Percentiles rank a stretch among this genome's conserved stretches.
phyloP scores from a whole-genome alignment of 169 alveolate genomes.

The Eimeria sp. region DNA sequence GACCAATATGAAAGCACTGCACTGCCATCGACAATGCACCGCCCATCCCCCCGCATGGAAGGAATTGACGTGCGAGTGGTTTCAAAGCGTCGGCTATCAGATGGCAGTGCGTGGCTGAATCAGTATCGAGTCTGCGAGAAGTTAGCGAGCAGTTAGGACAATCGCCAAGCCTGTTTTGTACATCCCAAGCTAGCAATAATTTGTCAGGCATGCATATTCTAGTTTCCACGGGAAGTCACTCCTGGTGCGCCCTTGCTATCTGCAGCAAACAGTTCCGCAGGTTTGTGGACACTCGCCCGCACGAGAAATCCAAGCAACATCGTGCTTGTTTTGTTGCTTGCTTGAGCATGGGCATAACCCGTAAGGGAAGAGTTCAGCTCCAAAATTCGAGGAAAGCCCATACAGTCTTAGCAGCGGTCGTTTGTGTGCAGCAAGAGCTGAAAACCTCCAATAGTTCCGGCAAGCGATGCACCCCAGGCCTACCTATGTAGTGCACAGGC shows the following conservation, averaged over 20 bases:
- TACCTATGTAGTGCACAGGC: not conserved
- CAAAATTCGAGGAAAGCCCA: no score
- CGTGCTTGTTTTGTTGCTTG: not conserved
- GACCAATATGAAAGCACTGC: conserved; percentile 21
- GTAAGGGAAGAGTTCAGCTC: no score
- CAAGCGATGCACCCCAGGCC: no score
- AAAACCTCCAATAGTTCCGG: no score
- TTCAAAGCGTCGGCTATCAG: conserved; percentile 72
- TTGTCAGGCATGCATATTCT: not conserved
- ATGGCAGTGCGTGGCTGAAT: conserved; percentile 69
- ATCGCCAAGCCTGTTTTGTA: not conserved
- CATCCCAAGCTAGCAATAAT: not conserved
- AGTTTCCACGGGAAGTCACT: not conserved
- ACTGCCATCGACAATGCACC: conserved; percentile 33
- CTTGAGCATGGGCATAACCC: no score
- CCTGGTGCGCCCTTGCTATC: not conserved
- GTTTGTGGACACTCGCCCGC: not conserved
- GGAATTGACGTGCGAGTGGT: conserved; percentile 61
- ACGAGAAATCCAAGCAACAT: not conserved
- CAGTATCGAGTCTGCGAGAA: conserved; percentile 69
- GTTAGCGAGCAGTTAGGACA: conserved; percentile 54
- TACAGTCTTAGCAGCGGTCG: no score
- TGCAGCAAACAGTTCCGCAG: not conserved
- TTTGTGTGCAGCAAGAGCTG: no score
- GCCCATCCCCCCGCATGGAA: conserved; percentile 76